Conservation (phyloP, 495 filamentous ascomycete species). For the Daldinia bambusicola region DNA sequence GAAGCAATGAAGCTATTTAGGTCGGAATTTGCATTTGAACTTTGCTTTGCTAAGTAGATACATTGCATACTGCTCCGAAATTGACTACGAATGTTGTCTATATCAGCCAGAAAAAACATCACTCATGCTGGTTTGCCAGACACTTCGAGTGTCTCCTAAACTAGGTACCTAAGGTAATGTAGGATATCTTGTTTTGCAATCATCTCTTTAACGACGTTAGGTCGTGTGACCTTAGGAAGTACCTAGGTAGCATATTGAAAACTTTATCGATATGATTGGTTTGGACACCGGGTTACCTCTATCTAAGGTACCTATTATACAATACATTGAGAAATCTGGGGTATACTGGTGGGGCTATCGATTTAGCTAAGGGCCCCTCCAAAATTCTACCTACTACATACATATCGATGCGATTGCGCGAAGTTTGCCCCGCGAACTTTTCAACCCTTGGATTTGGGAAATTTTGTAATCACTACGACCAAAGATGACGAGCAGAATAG, state of each 20-base stretch:
- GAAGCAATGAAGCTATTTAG: neutral
- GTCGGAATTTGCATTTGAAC: neutral
- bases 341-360: conserved; percentile 27
- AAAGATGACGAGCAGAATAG: conserved; percentile 31
- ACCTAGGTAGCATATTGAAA: too few species aligned
- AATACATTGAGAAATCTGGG: conserved; percentile 31
- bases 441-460: conserved; percentile 8
- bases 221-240: too few species aligned
- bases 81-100: neutral
- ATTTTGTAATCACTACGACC: conserved; percentile 4
- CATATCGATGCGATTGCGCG: conserved; percentile 13
- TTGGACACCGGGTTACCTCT: too few species aligned
- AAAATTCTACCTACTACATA: conserved; percentile 33
- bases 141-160: too few species aligned
- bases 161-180: too few species aligned
- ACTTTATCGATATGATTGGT: too few species aligned
- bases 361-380: conserved; percentile 33
- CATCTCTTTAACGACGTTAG: too few species aligned
- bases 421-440: conserved; percentile 36
- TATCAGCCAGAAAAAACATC: neutral
- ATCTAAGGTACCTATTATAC: neutral
- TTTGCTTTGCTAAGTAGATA: neutral
- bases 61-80: neutral
- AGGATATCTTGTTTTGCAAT: too few species aligned
- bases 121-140: neutral